These are phyloP conservation scores for Globisporangium okanoganense DNA, from an alignment of 352 stramenopile species.

Conservation along the genomic window DNA sequence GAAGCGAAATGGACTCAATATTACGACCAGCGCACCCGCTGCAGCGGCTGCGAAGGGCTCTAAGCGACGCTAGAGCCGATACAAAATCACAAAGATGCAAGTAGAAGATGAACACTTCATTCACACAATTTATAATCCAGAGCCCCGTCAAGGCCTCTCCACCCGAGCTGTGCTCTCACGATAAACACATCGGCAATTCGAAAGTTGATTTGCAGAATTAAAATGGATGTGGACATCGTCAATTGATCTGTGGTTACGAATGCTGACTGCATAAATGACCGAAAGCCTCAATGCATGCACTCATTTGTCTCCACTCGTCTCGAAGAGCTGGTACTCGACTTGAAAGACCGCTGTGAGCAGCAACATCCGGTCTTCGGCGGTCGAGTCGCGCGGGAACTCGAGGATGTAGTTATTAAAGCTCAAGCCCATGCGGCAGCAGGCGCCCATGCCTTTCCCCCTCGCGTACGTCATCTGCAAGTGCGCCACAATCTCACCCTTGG, in stretches of 20 bases:
- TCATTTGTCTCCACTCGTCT: constrained; percentile 20
- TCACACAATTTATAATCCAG: neutral
- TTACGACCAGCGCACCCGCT: neutral
- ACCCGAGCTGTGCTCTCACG: constrained; percentile 6
- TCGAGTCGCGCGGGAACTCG: constrained; percentile 54
- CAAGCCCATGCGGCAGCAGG: constrained; percentile 33
- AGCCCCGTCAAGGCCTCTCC: neutral
- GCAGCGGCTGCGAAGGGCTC: neutral
- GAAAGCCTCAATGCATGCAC: neutral
- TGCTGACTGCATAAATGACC: no score
- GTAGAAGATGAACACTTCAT: constrained; percentile 1
- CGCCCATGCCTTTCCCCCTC: constrained; percentile 16
- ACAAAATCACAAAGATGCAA: neutral
- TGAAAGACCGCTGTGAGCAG: constrained; percentile 57
- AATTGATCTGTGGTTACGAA: neutral
- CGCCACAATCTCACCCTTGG: constrained; percentile 40
- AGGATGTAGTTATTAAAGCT: constrained; percentile 59
- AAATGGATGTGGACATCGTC: no score
- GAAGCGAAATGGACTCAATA: constrained; percentile 15
- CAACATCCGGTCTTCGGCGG: constrained; percentile 45
- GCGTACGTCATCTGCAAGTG: constrained; percentile 59
- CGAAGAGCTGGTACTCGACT: constrained; percentile 59
- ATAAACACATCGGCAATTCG: no score
- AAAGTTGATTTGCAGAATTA: no score
- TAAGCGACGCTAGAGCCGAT: constrained; percentile 7